Evolutionary conservation across 768 basidiomycete species (phyloP), one percentile per base, ranked within the genome.

Genomic region (Suillus brevipes): DNA sequence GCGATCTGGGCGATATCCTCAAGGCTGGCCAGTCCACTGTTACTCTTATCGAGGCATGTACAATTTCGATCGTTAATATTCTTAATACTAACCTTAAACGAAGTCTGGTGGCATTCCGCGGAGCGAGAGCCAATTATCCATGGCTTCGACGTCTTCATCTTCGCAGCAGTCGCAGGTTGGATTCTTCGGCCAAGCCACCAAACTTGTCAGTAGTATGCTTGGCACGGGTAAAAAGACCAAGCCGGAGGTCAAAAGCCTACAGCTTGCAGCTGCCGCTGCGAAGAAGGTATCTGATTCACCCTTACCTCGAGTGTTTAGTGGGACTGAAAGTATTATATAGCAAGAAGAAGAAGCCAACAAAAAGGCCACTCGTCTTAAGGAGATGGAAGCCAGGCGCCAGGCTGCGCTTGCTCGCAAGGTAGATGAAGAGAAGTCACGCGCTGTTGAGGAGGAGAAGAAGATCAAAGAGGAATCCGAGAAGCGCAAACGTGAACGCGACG

Each of bases 331-430:
- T 28, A 34, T 31, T 42, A 47, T 34, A 31, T 71, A 97, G 96
- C 93, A 96, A 83, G 92, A 96, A 81, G 92, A 91, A 68, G 91
- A 93, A 72, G 83, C 85, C 40, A 94, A 93, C 68, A 93, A 90
- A 78, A 94, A 92, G 76, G 85, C 83, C 1, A 79, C 84, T 13
- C 82, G 90, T 34, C 77, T 90, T 65, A 93, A 88, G 69, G 91
- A 94, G 64, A 92, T 92, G 87, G 95, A 96, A 69, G 83, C 84
- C 55, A 84, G 93, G 52, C 87, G 93, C n/a, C 90, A 87, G 71
- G 85, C 79, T 50, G 88, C 84, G 25, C 74, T 83, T 64, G 88
- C 91, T 73, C 83, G 88, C 72, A 95, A 94, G 75, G 89, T 84
- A 1, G 91, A 92, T 59, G 91, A 93, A 70, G 92, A 92, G 74